Conservation (phyloP, 192 early-diverging fungal genomes). For the Bifiguratus adelaidae region DNA sequence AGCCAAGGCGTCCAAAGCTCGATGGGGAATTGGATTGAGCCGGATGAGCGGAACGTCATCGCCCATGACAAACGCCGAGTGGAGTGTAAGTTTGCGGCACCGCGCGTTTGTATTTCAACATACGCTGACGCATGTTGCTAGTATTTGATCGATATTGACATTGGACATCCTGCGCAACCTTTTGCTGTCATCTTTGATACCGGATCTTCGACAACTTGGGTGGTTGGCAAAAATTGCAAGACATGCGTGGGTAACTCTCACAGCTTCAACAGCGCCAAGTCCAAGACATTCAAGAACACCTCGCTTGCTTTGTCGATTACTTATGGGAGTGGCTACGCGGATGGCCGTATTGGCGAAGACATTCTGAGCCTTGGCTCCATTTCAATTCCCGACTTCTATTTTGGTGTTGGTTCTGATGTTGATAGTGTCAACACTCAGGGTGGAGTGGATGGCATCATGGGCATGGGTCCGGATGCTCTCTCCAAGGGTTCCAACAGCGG, state of each 20-base stretch:
- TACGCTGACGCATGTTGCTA: not conserved
- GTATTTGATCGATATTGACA: not conserved
- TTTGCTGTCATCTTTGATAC: not conserved
- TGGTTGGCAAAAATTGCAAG: not conserved
- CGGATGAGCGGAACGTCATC: too few species aligned
- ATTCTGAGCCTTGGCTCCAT: not conserved
- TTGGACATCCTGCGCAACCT: not conserved
- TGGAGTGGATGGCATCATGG: conserved; percentile 20
- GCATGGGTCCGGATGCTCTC: conserved; percentile 15
- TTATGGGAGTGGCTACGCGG: conserved; percentile 4
- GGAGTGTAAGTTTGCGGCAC: not conserved
- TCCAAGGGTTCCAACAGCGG: conserved; percentile 7
- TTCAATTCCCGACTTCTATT: not conserved
- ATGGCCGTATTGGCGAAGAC: conserved; percentile 4
- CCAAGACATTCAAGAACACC: not conserved
- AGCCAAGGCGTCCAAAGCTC: too few species aligned
- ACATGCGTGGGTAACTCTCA: not conserved
- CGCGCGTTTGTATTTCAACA: not conserved
- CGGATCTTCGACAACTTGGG: not conserved
- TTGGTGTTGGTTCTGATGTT: conserved; percentile 7
- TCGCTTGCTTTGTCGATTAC: not conserved
- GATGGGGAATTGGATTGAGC: too few species aligned
- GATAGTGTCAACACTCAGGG: conserved; percentile 3
- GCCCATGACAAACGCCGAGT: not conserved
- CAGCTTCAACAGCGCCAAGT: not conserved